phyloP scores from a whole-genome alignment of 345 rosid species.

The Cardiospermum halicacabum region DNA sequence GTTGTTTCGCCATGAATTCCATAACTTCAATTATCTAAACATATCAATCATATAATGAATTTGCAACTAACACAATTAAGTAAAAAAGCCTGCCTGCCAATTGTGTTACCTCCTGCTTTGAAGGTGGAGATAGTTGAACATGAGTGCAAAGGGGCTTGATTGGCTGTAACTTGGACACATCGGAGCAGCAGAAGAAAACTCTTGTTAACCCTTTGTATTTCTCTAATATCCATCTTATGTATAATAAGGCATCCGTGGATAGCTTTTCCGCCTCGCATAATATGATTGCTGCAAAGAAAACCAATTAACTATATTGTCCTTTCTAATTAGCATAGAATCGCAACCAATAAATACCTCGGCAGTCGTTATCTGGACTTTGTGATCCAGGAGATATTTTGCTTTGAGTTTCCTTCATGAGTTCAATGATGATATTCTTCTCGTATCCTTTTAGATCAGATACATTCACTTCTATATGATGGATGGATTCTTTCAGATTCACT shows the following conservation, averaged over 20 bases:
- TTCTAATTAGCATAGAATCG: too few species aligned
- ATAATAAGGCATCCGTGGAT: constrained; percentile 44
- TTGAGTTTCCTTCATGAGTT: constrained; percentile 50
- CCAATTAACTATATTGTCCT: too few species aligned
- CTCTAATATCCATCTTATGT: constrained; percentile 53
- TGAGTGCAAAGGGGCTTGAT: constrained; percentile 38
- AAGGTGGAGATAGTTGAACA: constrained; percentile 42
- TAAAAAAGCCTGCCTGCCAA: too few species aligned
- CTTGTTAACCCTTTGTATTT: constrained; percentile 40
- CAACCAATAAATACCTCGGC: constrained; percentile 39
- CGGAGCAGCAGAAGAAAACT: constrained; percentile 56
- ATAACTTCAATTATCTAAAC: constrained; percentile 44
- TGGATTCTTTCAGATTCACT: constrained; percentile 36
- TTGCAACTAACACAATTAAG: too few species aligned
- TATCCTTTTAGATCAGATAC: constrained; percentile 52
- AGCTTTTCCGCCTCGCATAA: constrained; percentile 49
- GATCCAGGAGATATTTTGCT: constrained; percentile 11
- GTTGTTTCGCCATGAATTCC: constrained; percentile 46
- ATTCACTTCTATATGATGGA: constrained; percentile 49
- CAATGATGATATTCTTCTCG: constrained; percentile 52
- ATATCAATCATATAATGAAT: too few species aligned
- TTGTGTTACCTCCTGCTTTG: constrained; percentile 42
- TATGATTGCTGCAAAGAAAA: constrained; percentile 45
- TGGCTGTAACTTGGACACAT: constrained; percentile 52
- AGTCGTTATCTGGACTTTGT: constrained; percentile 10